phyloP scores from a whole-genome alignment of 2,329 filamentous ascomycete species.

The Sclerotinia minor region DNA sequence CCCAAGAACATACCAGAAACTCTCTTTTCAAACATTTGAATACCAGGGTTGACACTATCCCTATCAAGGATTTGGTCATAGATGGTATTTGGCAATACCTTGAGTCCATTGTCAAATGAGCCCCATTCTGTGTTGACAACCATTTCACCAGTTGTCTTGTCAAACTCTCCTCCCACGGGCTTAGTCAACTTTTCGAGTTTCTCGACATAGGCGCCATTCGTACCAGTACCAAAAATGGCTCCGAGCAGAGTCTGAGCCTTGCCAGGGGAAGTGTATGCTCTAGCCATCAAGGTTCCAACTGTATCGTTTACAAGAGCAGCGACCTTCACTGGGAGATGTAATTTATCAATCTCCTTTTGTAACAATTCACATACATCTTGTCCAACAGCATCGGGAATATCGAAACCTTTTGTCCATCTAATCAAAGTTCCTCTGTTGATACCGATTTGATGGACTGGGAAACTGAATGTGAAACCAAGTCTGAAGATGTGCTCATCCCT shows the following conservation, averaged over 20 bases:
- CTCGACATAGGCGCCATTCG: constrained; percentile 96
- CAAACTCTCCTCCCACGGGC: constrained; percentile 67
- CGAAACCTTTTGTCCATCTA: constrained; percentile 98
- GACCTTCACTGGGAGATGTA: constrained; percentile 88
- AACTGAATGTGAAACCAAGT: constrained; percentile 98
- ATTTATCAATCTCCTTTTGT: constrained; percentile 83
- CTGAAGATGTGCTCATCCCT: constrained; percentile 80
- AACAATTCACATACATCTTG: constrained; percentile 92
- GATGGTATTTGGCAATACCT: constrained; percentile 78
- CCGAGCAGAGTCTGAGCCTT: constrained; percentile 87
- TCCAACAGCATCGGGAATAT: constrained; percentile 90
- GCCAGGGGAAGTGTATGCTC: constrained; percentile 89
- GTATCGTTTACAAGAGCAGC: constrained; percentile 96
- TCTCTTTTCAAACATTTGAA: constrained; percentile 99
- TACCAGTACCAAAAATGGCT: constrained; percentile 95
- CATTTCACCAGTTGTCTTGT: constrained; percentile 85
- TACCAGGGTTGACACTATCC: constrained; percentile 83
- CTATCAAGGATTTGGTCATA: constrained; percentile 80
- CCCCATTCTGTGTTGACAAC: constrained; percentile 99
- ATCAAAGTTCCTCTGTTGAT: constrained; percentile 95
- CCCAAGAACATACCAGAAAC: constrained; percentile 98
- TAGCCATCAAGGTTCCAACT: constrained; percentile 95
- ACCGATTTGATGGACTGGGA: constrained; percentile 88
- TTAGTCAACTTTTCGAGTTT: constrained; percentile 86
- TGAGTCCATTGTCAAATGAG: constrained; percentile 92